Percentiles rank a stretch among this genome's conserved stretches.
Conservation (phyloP, 768 basidiomycete genomes). For the Suillus variegatus region DNA sequence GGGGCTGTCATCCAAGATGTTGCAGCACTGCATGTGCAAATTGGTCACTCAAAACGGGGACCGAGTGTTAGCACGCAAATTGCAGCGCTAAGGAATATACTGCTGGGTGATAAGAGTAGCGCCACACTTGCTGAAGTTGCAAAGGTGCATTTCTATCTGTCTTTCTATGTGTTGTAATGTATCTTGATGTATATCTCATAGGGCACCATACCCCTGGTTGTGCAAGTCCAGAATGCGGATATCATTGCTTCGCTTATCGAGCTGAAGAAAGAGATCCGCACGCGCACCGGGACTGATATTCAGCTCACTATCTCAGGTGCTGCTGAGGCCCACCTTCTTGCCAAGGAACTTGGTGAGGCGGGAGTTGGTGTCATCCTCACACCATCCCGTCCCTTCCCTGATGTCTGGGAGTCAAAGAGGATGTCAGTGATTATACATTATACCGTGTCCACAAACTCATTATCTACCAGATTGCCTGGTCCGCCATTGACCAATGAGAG, state of each 20-base stretch:
- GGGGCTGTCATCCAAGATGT: conserved; percentile 63
- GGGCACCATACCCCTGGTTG: conserved; percentile 74
- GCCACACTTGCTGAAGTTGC: conserved; percentile 43
- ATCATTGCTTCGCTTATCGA: conserved; percentile 75
- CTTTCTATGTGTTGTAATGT: neutral
- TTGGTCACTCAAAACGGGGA: conserved; percentile 45
- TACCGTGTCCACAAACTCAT: conserved; percentile 9
- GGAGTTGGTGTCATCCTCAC: conserved; percentile 70
- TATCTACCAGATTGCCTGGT: conserved; percentile 27
- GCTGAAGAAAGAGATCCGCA: conserved; percentile 66
- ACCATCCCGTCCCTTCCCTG: conserved; percentile 72
- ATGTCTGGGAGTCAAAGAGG: conserved; percentile 60
- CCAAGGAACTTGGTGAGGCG: conserved; percentile 67
- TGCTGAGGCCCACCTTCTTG: conserved; percentile 71
- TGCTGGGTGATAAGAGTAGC: conserved; percentile 39
- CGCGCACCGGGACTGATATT: conserved; percentile 41
- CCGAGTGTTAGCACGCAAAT: conserved; percentile 82
- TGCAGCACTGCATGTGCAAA: conserved; percentile 60
- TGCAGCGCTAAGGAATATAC: conserved; percentile 64
- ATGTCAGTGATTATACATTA: conserved; percentile 22
- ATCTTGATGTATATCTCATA: conserved; percentile 24
- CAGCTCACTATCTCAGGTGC: conserved; percentile 67
- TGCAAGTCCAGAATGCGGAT: conserved; percentile 77
- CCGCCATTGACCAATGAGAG: conserved; percentile 43
- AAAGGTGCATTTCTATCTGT: conserved; percentile 35